Evolutionary conservation across 208 protist genomes (phyloP).

Genomic region (Wallacemonas sp.): DNA sequence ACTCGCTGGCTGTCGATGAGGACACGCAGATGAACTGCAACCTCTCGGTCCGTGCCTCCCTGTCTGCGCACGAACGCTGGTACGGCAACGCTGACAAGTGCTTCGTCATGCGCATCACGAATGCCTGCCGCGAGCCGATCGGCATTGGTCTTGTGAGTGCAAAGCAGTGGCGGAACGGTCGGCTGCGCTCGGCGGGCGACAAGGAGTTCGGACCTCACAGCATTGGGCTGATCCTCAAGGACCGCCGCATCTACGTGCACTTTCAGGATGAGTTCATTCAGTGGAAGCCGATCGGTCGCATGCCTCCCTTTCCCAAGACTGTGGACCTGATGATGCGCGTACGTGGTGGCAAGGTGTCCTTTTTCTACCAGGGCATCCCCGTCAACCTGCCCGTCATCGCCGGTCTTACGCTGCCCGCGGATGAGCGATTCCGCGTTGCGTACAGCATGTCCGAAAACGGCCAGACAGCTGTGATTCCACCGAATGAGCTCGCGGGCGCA

Average conservation of each 20-base stretch:
- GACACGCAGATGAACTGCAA: neutral
- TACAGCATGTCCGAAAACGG: neutral
- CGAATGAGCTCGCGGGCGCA: neutral
- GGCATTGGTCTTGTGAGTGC: neutral
- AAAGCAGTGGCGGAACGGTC: neutral
- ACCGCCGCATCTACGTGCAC: neutral
- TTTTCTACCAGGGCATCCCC: conserved; percentile 3
- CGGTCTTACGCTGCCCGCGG: neutral
- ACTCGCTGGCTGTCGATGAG: neutral
- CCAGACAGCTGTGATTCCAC: neutral
- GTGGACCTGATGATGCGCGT: neutral
- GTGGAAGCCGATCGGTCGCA: neutral
- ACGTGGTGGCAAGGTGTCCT: neutral
- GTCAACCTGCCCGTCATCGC: neutral
- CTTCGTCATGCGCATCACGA: neutral
- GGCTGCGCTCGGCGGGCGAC: neutral
- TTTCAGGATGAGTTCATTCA: neutral
- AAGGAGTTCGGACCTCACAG: neutral
- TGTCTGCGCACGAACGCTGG: neutral
- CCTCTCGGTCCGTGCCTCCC: neutral
- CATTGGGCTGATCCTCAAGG: neutral
- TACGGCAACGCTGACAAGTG: neutral
- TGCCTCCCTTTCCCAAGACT: neutral
- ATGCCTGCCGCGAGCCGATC: neutral
- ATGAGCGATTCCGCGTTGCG: neutral